Conservation (phyloP, 2,329 filamentous ascomycete genomes). For the Byssochlamys sp. region DNA sequence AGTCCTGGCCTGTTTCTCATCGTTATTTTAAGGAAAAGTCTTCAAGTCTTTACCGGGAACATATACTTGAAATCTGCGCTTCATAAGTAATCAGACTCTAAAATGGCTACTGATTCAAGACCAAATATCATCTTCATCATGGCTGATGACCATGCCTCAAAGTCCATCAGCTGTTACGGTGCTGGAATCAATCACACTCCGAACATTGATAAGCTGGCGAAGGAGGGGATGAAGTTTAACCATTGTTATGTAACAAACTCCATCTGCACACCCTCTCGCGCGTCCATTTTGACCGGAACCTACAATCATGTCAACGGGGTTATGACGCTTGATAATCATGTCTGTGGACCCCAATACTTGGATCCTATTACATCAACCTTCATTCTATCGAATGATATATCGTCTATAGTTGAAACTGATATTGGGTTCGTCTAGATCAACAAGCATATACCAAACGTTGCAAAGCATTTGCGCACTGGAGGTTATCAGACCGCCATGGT, state of each 20-base stretch:
- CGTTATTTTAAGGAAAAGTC: too few relatives aligned
- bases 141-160: slow-evolving; percentile 47
- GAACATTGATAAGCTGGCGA: slow-evolving; percentile 42
- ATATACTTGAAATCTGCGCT: too few relatives aligned
- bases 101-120: too few relatives aligned
- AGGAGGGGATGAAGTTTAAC: slow-evolving; percentile 43
- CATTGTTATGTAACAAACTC: slow-evolving; percentile 48
- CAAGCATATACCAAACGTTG: slow-evolving; percentile 43
- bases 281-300: slow-evolving; percentile 41
- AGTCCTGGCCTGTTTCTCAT: too few relatives aligned
- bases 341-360: too few relatives aligned
- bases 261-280: slow-evolving; percentile 46
- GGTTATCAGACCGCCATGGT: slow-evolving; percentile 46
- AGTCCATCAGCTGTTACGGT: slow-evolving; percentile 42
- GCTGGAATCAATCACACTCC: slow-evolving; percentile 45
- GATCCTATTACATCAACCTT: too few relatives aligned
- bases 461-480: slow-evolving; percentile 39
- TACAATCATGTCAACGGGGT: slow-evolving; percentile 48
- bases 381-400: too few relatives aligned
- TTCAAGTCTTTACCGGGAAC: too few relatives aligned
- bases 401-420: too few relatives aligned
- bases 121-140: slow-evolving; percentile 44
- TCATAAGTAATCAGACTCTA: too few relatives aligned
- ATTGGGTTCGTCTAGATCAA: slow-evolving; percentile 33
- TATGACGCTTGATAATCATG: slow-evolving; percentile 35